phyloP scores from a whole-genome alignment of 2,329 filamentous ascomycete genomes.

The Elsinoe ampelina region DNA sequence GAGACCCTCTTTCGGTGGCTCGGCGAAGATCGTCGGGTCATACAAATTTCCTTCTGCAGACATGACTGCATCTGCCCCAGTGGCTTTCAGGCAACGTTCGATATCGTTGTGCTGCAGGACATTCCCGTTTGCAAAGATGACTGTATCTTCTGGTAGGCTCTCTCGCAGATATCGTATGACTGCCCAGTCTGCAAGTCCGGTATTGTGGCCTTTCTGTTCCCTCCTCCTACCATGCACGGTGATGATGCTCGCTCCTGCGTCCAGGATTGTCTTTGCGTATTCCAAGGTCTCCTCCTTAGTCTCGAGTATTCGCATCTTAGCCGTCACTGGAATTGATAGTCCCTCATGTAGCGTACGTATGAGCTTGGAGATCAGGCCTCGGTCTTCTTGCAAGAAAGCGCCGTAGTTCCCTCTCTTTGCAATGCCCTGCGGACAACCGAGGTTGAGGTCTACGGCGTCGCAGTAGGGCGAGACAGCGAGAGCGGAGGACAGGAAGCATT shows the following conservation, averaged over 20 bases:
- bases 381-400: constrained; percentile 89
- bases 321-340: constrained; percentile 76
- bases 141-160: constrained; percentile 73
- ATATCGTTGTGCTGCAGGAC: constrained; percentile 74
- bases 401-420: constrained; percentile 86
- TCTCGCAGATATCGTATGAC: constrained; percentile 74
- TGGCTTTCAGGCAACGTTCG: constrained; percentile 65
- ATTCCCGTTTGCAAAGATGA: constrained; percentile 96
- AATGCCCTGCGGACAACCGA: constrained; percentile 94
- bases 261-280: constrained; percentile 80
- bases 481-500: constrained; percentile 71
- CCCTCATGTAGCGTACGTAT: constrained; percentile 74
- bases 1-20: constrained; percentile 52
- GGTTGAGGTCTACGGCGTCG: constrained; percentile 89
- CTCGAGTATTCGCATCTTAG: constrained; percentile 87
- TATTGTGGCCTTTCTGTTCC: constrained; percentile 94
- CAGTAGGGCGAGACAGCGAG: constrained; percentile 73
- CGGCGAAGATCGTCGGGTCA: constrained; percentile 78
- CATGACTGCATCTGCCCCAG: constrained; percentile 89
- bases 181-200: constrained; percentile 86
- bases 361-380: constrained; percentile 69
- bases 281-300: constrained; percentile 76
- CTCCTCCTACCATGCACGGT: constrained; percentile 82
- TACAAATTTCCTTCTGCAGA: constrained; percentile 91
- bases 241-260: constrained; percentile 82